A percentile compares a stretch with the other conserved stretches of the same genome.
These are phyloP conservation scores for Phialophora chinensis DNA, from an alignment of 2,329 filamentous ascomycete species.

Conservation along the genomic window DNA sequence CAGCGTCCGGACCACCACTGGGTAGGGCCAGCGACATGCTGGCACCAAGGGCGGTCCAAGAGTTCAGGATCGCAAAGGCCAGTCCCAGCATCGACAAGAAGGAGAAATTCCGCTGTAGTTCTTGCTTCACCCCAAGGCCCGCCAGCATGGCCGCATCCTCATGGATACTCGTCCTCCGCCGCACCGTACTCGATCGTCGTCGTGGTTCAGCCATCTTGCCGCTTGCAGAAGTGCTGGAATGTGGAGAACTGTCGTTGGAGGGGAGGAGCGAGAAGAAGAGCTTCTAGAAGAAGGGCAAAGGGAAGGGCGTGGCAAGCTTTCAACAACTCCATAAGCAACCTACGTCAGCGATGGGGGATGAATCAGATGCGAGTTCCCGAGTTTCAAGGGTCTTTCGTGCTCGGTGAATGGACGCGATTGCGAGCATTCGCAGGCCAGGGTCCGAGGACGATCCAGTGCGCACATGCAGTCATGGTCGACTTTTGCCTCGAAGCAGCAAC, in stretches of 20 bases:
- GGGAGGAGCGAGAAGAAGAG: not conserved
- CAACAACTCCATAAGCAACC: constrained; percentile 19
- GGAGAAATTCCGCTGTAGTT: constrained; percentile 64
- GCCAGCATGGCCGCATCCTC: constrained; percentile 59
- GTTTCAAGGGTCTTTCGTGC: not conserved
- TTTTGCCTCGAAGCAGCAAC: constrained; percentile 12
- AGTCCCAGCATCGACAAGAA: constrained; percentile 66
- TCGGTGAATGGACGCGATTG: constrained; percentile 1
- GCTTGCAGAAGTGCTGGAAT: not conserved
- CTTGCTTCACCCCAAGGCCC: constrained; percentile 63
- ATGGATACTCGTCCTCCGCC: constrained; percentile 32
- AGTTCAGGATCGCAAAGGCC: constrained; percentile 68
- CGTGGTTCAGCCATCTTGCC: constrained; percentile 15
- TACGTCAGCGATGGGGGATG: constrained; percentile 18
- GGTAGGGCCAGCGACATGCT: constrained; percentile 68
- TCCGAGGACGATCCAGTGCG: not conserved
- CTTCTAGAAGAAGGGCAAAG: not conserved
- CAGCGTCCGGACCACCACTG: constrained; percentile 71
- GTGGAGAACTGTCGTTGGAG: not conserved
- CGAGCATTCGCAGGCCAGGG: not conserved
- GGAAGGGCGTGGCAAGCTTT: constrained; percentile 12
- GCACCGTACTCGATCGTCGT: constrained; percentile 20
- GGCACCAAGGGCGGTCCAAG: constrained; percentile 66
- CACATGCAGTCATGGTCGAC: constrained; percentile 18
- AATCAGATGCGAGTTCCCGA: not conserved